Percentiles rank a stretch among this genome's conserved stretches.
Evolutionary conservation across 176 grass and related monocot species (phyloP).

Genomic region (Pontederia paniculata): DNA sequence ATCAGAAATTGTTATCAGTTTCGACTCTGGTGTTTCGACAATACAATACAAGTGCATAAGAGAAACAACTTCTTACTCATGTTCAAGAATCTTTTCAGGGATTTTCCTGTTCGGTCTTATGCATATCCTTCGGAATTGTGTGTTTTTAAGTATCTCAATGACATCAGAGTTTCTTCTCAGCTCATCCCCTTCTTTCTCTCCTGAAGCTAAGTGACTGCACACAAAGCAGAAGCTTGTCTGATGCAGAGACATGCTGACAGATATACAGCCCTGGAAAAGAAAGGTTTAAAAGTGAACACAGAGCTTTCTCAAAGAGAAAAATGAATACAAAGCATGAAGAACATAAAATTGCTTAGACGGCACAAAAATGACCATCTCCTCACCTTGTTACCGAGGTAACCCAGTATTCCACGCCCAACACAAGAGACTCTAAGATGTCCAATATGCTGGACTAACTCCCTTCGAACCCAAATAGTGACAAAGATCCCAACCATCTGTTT

Average conservation of each 20-base stretch:
- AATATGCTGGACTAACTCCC: conserved; percentile 51
- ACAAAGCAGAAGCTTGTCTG: conserved; percentile 80
- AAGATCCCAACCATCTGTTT: conserved; percentile 98
- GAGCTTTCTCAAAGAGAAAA: neutral
- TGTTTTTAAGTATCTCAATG: conserved; percentile 70
- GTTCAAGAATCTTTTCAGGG: conserved; percentile 67
- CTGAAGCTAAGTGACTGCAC: conserved; percentile 90
- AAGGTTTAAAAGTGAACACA: neutral
- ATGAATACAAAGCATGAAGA: neutral
- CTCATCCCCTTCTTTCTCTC: conserved; percentile 96
- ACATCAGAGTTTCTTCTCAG: conserved; percentile 71
- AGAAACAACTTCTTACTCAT: conserved; percentile 44
- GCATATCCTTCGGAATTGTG: conserved; percentile 51
- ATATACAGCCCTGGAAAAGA: conserved; percentile 64
- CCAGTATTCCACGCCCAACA: conserved; percentile 82
- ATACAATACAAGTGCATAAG: neutral
- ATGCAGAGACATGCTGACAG: conserved; percentile 86
- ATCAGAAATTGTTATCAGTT: neutral
- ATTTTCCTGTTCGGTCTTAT: conserved; percentile 40
- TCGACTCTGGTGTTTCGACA: neutral
- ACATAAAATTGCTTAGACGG: neutral
- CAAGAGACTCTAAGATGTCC: conserved; percentile 65
- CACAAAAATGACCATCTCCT: neutral
- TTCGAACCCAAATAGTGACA: conserved; percentile 63
- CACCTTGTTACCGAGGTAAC: conserved; percentile 90